Evolutionary conservation across 2,329 filamentous ascomycete species (phyloP).

Genomic region (Periconia macrospinosa): DNA sequence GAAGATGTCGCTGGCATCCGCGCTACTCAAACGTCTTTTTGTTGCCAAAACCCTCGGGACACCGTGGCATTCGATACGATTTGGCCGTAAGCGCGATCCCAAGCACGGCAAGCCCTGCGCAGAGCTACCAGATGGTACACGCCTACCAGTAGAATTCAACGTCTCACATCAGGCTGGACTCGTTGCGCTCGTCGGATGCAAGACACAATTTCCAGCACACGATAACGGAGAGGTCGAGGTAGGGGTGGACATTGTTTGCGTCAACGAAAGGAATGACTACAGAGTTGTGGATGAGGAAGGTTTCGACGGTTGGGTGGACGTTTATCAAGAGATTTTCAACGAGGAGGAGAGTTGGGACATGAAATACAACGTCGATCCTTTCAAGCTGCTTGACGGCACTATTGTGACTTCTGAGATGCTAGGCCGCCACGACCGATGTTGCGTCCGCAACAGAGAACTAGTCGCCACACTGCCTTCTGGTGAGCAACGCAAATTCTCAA

Average conservation of each 20-base stretch:
- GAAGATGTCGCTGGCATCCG: conserved; percentile 72
- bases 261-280: conserved; percentile 68
- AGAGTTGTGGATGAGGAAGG: conserved; percentile 62
- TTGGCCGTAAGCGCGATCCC: conserved; percentile 58
- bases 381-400: conserved; percentile 50
- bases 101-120: conserved; percentile 56
- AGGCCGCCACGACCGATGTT: conserved; percentile 49
- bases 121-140: conserved; percentile 45
- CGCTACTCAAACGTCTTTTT: conserved; percentile 72
- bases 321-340: conserved; percentile 72
- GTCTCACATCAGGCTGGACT: conserved; percentile 77
- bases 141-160: conserved; percentile 66
- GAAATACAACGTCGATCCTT: conserved; percentile 54
- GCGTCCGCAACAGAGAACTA: conserved; percentile 43
- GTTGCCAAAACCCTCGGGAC: conserved; percentile 62
- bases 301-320: conserved; percentile 69
- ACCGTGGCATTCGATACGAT: conserved; percentile 61
- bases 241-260: conserved; percentile 77
- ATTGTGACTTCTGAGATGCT: conserved; percentile 43
- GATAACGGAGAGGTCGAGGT: conserved; percentile 51
- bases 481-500: conserved; percentile 42
- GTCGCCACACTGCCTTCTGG: conserved; percentile 40
- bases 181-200: conserved; percentile 63
- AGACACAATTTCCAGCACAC: conserved; percentile 3
- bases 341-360: conserved; percentile 64